Percentiles rank a stretch among this genome's conserved stretches.
Conservation (phyloP, 2,329 filamentous ascomycete species). For the Thermothelomyces thermophilus region DNA sequence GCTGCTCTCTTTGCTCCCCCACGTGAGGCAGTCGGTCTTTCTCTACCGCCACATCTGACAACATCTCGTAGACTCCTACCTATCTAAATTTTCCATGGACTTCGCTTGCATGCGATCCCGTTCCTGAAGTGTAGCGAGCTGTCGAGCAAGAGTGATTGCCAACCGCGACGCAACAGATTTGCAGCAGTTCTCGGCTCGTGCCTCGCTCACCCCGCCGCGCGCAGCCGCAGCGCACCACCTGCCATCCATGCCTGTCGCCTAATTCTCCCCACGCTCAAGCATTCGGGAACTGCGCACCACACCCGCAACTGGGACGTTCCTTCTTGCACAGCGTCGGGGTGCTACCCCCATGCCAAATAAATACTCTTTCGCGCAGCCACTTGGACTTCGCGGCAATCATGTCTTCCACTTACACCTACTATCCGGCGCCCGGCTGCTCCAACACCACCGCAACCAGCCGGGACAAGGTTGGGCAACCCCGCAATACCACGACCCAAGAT, state of each 20-base stretch:
- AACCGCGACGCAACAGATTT: neutral
- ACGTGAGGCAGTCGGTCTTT: neutral
- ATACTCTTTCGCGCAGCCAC: slow-evolving; percentile 15
- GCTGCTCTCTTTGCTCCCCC: slow-evolving; percentile 2
- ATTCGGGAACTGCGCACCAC: slow-evolving; percentile 12
- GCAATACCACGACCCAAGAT: slow-evolving; percentile 16
- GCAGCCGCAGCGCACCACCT: slow-evolving; percentile 16
- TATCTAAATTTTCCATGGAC: neutral
- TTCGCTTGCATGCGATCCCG: neutral
- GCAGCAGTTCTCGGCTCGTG: slow-evolving; percentile 5
- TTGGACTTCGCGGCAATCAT: slow-evolving; percentile 22
- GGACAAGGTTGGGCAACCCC: slow-evolving; percentile 23
- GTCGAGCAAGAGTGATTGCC: neutral
- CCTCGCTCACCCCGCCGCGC: slow-evolving; percentile 10
- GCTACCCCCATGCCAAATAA: slow-evolving; percentile 8
- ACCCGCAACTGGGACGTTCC: neutral
- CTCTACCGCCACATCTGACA: neutral
- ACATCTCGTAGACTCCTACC: too few species aligned
- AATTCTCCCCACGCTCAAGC: slow-evolving; percentile 11
- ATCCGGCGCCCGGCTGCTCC: slow-evolving; percentile 17
- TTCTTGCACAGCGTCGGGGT: neutral
- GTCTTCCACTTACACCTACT: slow-evolving; percentile 28
- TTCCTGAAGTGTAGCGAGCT: neutral
- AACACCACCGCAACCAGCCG: slow-evolving; percentile 22
- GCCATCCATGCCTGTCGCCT: slow-evolving; percentile 24